Conservation (phyloP, 495 filamentous ascomycete species). For the Viridothelium virens region DNA sequence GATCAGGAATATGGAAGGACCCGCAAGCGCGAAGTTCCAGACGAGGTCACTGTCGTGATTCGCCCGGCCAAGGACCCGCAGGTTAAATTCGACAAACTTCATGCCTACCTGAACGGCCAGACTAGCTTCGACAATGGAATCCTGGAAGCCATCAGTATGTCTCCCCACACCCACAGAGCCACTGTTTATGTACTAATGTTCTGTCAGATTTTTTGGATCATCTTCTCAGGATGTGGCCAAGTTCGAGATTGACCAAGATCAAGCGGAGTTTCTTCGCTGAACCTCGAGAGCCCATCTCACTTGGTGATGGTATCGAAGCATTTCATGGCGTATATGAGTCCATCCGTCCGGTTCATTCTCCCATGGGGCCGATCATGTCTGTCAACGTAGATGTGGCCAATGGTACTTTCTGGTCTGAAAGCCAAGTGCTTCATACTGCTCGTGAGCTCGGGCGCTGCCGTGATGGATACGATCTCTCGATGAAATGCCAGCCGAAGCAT, state of each 20-base stretch:
- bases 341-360: slow-evolving; percentile 53
- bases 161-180: background rate
- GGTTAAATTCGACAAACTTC: slow-evolving; percentile 57
- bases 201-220: slow-evolving; percentile 73
- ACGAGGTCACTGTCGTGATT: slow-evolving; percentile 42
- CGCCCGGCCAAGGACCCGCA: slow-evolving; percentile 41
- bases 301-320: slow-evolving; percentile 59
- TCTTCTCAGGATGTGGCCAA: slow-evolving; percentile 67
- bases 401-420: slow-evolving; percentile 58
- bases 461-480: slow-evolving; percentile 22
- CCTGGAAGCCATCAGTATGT: slow-evolving; percentile 69
- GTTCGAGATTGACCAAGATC: slow-evolving; percentile 53
- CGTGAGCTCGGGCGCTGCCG: slow-evolving; percentile 20
- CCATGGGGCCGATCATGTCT: slow-evolving; percentile 38
- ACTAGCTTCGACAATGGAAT: slow-evolving; percentile 53
- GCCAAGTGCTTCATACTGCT: slow-evolving; percentile 17
- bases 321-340: slow-evolving; percentile 81
- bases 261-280: slow-evolving; percentile 69
- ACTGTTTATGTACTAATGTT: slow-evolving; percentile 20
- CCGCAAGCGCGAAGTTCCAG: slow-evolving; percentile 34
- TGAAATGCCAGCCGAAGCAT: background rate
- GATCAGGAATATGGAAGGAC: slow-evolving; percentile 45
- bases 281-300: slow-evolving; percentile 35
- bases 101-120: slow-evolving; percentile 54
- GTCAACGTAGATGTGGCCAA: slow-evolving; percentile 81